A percentile compares a stretch with the other conserved stretches of the same genome.
These are phyloP conservation scores for Aspergillus saccharolyticus DNA, from an alignment of 495 filamentous ascomycete species.

Conservation along the genomic window DNA sequence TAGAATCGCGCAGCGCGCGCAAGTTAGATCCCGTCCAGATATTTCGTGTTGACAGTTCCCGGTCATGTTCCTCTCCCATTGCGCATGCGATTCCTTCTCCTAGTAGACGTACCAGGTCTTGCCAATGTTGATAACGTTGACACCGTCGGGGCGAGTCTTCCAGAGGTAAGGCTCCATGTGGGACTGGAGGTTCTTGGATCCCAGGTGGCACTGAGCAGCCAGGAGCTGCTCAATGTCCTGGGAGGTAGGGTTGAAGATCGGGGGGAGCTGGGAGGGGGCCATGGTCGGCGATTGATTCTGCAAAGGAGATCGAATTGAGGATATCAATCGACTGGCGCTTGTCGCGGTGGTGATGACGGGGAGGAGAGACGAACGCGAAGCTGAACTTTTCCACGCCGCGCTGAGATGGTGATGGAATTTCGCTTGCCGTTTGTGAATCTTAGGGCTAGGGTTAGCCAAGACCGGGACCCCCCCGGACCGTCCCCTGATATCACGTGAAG, in stretches of 20 bases:
- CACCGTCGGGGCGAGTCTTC: slow-evolving; percentile 96
- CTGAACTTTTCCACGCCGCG: slow-evolving; percentile 30
- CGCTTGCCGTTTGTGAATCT: slow-evolving; percentile 41
- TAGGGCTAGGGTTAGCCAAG: slow-evolving; percentile 37
- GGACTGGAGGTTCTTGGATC: slow-evolving; percentile 97
- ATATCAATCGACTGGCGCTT: slow-evolving; percentile 52
- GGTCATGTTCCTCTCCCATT: too few species aligned
- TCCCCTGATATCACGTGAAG: slow-evolving; percentile 9
- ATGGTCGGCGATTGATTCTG: slow-evolving; percentile 66
- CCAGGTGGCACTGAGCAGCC: slow-evolving; percentile 91
- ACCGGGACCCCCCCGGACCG: slow-evolving; percentile 2
- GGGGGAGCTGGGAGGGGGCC: slow-evolving; percentile 87
- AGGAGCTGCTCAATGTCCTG: slow-evolving; percentile 99
- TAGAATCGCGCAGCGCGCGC: slow-evolving; percentile 18
- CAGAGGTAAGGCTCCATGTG: slow-evolving; percentile 99
- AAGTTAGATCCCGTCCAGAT: slow-evolving; percentile 22
- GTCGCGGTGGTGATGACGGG: slow-evolving; percentile 39
- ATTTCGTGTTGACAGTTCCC: too few species aligned
- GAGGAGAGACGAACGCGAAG: slow-evolving; percentile 31
- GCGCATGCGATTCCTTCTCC: slow-evolving; percentile 2
- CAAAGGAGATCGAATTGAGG: slow-evolving; percentile 43
- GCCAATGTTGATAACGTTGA: slow-evolving; percentile 98
- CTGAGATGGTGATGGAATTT: slow-evolving; percentile 29
- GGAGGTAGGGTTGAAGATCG: slow-evolving; percentile 78
- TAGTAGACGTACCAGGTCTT: slow-evolving; percentile 85